A percentile compares a stretch with the other conserved stretches of the same genome.
phyloP scores from a whole-genome alignment of 179 eudicot genomes.

The Vitellaria paradoxa region DNA sequence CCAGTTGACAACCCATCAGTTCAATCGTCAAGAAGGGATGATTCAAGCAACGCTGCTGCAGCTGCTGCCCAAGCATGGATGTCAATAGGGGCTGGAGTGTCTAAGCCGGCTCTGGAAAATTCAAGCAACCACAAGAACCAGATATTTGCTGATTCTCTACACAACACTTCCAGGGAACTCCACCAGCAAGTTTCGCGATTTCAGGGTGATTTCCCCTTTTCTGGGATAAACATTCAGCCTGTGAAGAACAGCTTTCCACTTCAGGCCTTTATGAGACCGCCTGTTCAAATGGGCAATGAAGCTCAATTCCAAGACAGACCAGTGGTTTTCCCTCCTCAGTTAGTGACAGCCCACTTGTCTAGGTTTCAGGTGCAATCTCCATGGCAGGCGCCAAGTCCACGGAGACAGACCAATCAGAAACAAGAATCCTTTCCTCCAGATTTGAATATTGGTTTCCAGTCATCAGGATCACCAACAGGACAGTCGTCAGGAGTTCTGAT shows the following conservation, averaged over 20 bases:
- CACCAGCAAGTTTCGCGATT: conserved; percentile 56
- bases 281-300: conserved; percentile 44
- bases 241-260: conserved; percentile 44
- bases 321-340: conserved; percentile 48
- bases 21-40: conserved; percentile 46
- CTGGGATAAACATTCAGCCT: conserved; percentile 44
- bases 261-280: conserved; percentile 51
- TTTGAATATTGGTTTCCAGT: conserved; percentile 81
- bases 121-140: conserved; percentile 39
- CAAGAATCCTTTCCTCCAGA: conserved; percentile 85
- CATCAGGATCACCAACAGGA: conserved; percentile 56
- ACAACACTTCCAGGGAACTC: conserved; percentile 40
- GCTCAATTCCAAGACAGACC: conserved; percentile 49
- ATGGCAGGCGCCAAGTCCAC: conserved; percentile 54
- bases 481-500: conserved; percentile 50
- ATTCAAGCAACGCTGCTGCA: conserved; percentile 56
- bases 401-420: conserved; percentile 50
- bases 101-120: conserved; percentile 47
- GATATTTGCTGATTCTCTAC: conserved; percentile 38
- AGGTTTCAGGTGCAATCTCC: conserved; percentile 65
- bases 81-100: conserved; percentile 66
- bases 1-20: conserved; percentile 22
- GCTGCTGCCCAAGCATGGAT: conserved; percentile 89
- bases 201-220: conserved; percentile 42
- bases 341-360: conserved; percentile 54